Conservation (phyloP, 129 eudicot species). For the Artemisia tridentata region DNA sequence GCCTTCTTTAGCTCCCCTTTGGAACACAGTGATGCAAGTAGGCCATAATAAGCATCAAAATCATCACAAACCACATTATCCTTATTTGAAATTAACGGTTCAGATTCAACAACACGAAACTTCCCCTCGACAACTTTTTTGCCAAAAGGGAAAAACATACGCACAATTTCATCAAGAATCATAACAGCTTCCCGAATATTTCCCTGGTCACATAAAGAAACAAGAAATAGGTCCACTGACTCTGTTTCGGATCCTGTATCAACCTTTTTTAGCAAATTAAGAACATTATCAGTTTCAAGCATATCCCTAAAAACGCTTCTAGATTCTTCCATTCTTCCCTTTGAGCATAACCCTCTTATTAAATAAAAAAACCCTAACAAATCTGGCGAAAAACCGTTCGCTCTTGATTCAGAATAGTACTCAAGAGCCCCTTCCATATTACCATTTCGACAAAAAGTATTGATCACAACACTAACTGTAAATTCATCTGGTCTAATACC, state of each 20-base stretch:
- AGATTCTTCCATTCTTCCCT: slow-evolving; percentile 98
- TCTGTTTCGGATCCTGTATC: slow-evolving; percentile 48
- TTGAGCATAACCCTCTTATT: slow-evolving; percentile 69
- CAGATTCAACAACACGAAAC: slow-evolving; percentile 21
- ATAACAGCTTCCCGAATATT: slow-evolving; percentile 56
- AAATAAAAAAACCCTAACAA: slow-evolving; percentile 72
- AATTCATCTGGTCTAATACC: slow-evolving; percentile 60
- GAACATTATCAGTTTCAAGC: slow-evolving; percentile 59
- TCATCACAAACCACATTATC: slow-evolving; percentile 31
- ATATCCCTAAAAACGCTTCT: slow-evolving; percentile 69
- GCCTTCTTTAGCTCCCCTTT: slow-evolving; percentile 57
- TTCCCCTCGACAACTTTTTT: slow-evolving; percentile 29
- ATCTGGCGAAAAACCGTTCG: slow-evolving; percentile 57
- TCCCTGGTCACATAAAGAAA: slow-evolving; percentile 69
- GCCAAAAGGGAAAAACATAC: slow-evolving; percentile 43
- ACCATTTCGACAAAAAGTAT: slow-evolving; percentile 64
- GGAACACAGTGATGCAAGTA: slow-evolving; percentile 48
- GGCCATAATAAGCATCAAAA: slow-evolving; percentile 43
- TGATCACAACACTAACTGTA: slow-evolving; percentile 66
- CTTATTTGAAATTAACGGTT: slow-evolving; percentile 23
- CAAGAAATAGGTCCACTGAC: slow-evolving; percentile 53
- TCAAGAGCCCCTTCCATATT: slow-evolving; percentile 84
- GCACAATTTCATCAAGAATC: slow-evolving; percentile 63
- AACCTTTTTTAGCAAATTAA: slow-evolving; percentile 50
- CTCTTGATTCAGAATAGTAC: slow-evolving; percentile 51